Conservation (phyloP, 2,329 filamentous ascomycete genomes). For the Aspergillus sp. region DNA sequence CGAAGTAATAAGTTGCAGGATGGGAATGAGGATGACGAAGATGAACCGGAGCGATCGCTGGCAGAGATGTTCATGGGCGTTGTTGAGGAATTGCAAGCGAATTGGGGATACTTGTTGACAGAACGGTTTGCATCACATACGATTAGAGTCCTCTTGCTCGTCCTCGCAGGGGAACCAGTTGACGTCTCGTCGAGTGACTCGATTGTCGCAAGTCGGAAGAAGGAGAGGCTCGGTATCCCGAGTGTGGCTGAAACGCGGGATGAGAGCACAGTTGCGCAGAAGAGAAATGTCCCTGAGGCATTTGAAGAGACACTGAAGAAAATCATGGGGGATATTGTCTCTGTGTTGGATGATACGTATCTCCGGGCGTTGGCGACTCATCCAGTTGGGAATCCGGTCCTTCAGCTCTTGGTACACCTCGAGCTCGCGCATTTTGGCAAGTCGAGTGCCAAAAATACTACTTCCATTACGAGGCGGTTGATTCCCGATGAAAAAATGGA, state of each 20-base stretch:
- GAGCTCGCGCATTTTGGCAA: constrained; percentile 70
- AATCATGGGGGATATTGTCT: constrained; percentile 68
- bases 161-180: constrained; percentile 75
- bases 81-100: constrained; percentile 78
- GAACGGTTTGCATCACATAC: constrained; percentile 87
- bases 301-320: constrained; percentile 72
- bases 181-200: constrained; percentile 61
- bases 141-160: constrained; percentile 72
- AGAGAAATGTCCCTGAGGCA: constrained; percentile 60
- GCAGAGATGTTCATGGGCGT: constrained; percentile 78
- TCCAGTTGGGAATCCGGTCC: constrained; percentile 79
- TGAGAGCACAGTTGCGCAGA: constrained; percentile 43
- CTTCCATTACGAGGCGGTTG: constrained; percentile 65
- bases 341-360: constrained; percentile 67
- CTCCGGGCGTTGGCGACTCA: constrained; percentile 79
- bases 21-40: constrained; percentile 35
- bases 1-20: constrained; percentile 35
- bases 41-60: constrained; percentile 55
- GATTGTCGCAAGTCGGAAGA: constrained; percentile 83
- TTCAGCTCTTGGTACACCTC: constrained; percentile 83
- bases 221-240: constrained; percentile 67
- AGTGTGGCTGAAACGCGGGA: constrained; percentile 40
- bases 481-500: constrained; percentile 70
- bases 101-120: constrained; percentile 74
- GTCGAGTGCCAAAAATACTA: constrained; percentile 54